phyloP scores from a whole-genome alignment of 176 grass and related monocot species.

The Thalia dealbata region DNA sequence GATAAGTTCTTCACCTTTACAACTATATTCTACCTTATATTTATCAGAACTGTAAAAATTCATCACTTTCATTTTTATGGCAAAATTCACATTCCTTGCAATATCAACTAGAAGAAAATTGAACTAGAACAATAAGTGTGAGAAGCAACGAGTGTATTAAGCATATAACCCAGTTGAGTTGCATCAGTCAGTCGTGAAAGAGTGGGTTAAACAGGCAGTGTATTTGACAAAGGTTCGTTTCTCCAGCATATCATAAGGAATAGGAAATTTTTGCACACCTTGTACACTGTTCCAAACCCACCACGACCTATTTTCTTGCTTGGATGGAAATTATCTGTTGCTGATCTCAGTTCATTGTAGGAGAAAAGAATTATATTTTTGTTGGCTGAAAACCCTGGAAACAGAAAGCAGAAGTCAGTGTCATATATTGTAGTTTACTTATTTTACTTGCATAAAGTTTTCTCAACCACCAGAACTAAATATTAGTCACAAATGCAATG shows the following conservation, averaged over 20 bases:
- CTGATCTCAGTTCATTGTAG: constrained; percentile 62
- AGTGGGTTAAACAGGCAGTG: neutral
- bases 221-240: neutral
- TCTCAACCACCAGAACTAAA: neutral
- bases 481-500: neutral
- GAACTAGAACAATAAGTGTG: neutral
- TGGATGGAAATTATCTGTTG: constrained; percentile 60
- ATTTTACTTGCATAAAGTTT: neutral
- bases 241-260: neutral
- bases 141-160: neutral
- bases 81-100: neutral
- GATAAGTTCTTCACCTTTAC: no score
- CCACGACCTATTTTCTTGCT: constrained; percentile 63
- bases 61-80: no score
- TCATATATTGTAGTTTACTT: constrained; percentile 10
- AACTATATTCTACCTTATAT: no score
- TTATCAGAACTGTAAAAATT: no score
- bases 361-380: constrained; percentile 80
- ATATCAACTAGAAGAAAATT: neutral
- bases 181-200: neutral
- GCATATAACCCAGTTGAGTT: neutral
- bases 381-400: constrained; percentile 61
- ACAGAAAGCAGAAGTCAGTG: neutral
- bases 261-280: constrained; percentile 35
- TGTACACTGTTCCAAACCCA: constrained; percentile 76